Percentiles rank a stretch among this genome's conserved stretches.
Conservation (phyloP, 352 stramenopile genomes). For the Pythium biforme region DNA sequence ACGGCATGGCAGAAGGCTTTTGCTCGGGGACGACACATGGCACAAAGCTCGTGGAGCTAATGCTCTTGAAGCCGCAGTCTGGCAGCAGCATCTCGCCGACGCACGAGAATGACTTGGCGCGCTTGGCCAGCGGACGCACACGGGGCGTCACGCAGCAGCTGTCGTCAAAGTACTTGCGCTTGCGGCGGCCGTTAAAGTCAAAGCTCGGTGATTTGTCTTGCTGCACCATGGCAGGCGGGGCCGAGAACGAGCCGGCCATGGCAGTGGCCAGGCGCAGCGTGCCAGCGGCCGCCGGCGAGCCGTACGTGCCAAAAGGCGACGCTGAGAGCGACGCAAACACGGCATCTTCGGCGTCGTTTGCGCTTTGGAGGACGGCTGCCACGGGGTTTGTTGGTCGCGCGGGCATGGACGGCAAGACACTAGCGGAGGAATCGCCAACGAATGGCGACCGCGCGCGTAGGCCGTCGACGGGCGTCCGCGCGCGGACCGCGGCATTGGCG, state of each 20-base stretch:
- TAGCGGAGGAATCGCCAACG: background rate
- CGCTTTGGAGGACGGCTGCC: slow-evolving; percentile 33
- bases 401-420: background rate
- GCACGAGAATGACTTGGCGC: slow-evolving; percentile 46
- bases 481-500: too few relatives aligned
- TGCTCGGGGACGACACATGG: background rate
- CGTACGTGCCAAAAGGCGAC: slow-evolving; percentile 16
- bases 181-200: slow-evolving; percentile 45
- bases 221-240: too few relatives aligned
- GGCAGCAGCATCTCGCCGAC: slow-evolving; percentile 30
- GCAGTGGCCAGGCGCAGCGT: slow-evolving; percentile 13
- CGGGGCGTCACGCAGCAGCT: slow-evolving; percentile 29
- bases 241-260: slow-evolving; percentile 21
- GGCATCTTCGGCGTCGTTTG: slow-evolving; percentile 13
- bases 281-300: slow-evolving; percentile 8
- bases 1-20: background rate
- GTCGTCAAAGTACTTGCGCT: slow-evolving; percentile 54
- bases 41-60: slow-evolving; percentile 7
- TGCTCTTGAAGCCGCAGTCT: slow-evolving; percentile 18
- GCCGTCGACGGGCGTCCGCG: too few relatives aligned
- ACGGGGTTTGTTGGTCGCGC: slow-evolving; percentile 44
- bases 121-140: slow-evolving; percentile 55
- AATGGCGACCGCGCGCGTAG: background rate
- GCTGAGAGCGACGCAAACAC: slow-evolving; percentile 24
- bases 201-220: slow-evolving; percentile 23